These are phyloP conservation scores for Phylloboletellus chloephorus DNA, from an alignment of 1,284 basidiomycete genomes.

Conservation along the genomic window DNA sequence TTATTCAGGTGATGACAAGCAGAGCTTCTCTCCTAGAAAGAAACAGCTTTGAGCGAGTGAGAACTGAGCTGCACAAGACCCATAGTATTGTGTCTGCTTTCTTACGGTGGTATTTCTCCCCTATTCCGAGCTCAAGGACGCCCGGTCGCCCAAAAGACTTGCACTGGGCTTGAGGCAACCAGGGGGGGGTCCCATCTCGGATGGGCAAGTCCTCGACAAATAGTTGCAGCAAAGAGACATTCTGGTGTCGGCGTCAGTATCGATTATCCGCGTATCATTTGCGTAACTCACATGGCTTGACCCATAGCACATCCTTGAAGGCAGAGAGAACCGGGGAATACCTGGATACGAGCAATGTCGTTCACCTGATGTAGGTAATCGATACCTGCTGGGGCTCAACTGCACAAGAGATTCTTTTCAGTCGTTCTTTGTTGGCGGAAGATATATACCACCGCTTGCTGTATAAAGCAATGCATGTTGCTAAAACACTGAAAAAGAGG, in stretches of 20 bases:
- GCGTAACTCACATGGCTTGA: neutral
- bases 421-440: neutral
- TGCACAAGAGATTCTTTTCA: slow-evolving; percentile 40
- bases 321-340: slow-evolving; percentile 58
- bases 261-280: slow-evolving; percentile 16
- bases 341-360: slow-evolving; percentile 44
- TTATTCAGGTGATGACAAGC: slow-evolving; percentile 2
- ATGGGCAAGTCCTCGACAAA: slow-evolving; percentile 49
- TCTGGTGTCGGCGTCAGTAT: slow-evolving; percentile 54
- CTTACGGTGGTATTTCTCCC: slow-evolving; percentile 58
- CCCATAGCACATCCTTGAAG: slow-evolving; percentile 59
- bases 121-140: slow-evolving; percentile 49
- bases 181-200: slow-evolving; percentile 40
- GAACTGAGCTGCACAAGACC: slow-evolving; percentile 40
- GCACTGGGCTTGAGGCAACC: slow-evolving; percentile 38
- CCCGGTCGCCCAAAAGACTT: slow-evolving; percentile 42
- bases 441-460: neutral
- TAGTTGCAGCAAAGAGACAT: slow-evolving; percentile 52
- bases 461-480: neutral
- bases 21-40: too few relatives aligned
- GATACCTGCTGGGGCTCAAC: slow-evolving; percentile 50
- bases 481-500: too few relatives aligned
- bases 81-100: slow-evolving; percentile 59
- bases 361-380: slow-evolving; percentile 55
- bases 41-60: too few relatives aligned